Percentiles rank a stretch among this genome's conserved stretches.
These are phyloP conservation scores for Tricholoma sp. DNA, from an alignment of 768 basidiomycete genomes.

Conservation along the genomic window DNA sequence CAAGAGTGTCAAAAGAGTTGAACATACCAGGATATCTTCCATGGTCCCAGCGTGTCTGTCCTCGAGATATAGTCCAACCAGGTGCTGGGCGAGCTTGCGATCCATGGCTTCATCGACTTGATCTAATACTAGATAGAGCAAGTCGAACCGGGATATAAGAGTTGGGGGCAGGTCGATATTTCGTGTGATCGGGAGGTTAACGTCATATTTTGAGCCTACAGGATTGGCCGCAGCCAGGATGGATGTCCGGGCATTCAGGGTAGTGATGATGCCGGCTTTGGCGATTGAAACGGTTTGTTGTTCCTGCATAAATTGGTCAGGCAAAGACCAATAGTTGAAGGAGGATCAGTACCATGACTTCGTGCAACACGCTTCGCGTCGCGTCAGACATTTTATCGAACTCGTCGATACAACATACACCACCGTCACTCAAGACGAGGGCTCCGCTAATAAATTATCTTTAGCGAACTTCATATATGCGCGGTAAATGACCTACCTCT, in stretches of 20 bases:
- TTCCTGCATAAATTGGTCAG: slow-evolving; percentile 50
- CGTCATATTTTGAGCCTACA: slow-evolving; percentile 92
- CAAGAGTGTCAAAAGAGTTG: neutral
- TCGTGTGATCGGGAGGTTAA: slow-evolving; percentile 83
- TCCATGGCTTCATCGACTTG: slow-evolving; percentile 88
- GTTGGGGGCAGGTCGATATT: slow-evolving; percentile 99
- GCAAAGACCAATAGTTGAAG: neutral
- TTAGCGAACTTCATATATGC: neutral
- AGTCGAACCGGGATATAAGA: slow-evolving; percentile 94
- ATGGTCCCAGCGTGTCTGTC: slow-evolving; percentile 68
- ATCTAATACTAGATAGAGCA: slow-evolving; percentile 94
- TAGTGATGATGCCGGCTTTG: slow-evolving; percentile 98
- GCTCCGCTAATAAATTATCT: slow-evolving; percentile 59
- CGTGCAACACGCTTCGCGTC: slow-evolving; percentile 95
- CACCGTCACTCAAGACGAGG: slow-evolving; percentile 90
- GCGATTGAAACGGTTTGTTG: slow-evolving; percentile 99
- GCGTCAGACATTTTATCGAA: slow-evolving; percentile 99
- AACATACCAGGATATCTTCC: slow-evolving; percentile 68
- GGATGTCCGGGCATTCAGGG: slow-evolving; percentile 96
- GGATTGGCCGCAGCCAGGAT: slow-evolving; percentile 98
- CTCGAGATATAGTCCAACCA: slow-evolving; percentile 92
- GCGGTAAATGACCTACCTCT: slow-evolving; percentile 53
- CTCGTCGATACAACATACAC: slow-evolving; percentile 98
- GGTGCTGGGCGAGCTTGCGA: slow-evolving; percentile 82
- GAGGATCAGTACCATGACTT: slow-evolving; percentile 75